phyloP scores from a whole-genome alignment of 345 rosid genomes.

The Eucalyptus tenuipes region DNA sequence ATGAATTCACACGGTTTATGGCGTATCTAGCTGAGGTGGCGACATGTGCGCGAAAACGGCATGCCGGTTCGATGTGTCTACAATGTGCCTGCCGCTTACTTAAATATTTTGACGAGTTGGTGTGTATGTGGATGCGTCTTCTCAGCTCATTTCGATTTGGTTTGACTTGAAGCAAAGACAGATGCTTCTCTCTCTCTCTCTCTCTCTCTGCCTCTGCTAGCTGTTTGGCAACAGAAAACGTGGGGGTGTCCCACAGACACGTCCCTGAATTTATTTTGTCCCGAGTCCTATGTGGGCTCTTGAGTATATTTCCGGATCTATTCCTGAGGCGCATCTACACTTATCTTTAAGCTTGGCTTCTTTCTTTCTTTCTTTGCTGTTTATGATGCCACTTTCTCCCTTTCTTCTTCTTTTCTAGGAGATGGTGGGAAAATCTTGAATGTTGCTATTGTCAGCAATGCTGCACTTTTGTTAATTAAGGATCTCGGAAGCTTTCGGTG shows the following conservation, averaged over 20 bases:
- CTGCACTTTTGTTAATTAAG: not conserved
- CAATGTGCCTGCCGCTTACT: not conserved
- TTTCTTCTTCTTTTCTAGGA: not conserved
- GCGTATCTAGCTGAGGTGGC: not conserved
- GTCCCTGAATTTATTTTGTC: not conserved
- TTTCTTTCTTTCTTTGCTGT: not conserved
- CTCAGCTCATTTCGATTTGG: not conserved
- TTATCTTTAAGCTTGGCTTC: not conserved
- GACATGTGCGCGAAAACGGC: not conserved
- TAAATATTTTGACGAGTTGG: not conserved
- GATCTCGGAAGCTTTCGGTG: not conserved
- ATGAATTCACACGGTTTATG: not conserved
- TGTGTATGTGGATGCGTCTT: not conserved
- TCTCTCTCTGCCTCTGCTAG: not conserved
- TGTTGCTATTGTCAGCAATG: not conserved
- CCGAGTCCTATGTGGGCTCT: not conserved
- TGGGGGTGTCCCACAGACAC: constrained; percentile 21
- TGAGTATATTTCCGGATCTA: not conserved
- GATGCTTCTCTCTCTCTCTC: not conserved
- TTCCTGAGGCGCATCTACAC: not conserved
- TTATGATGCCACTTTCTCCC: not conserved
- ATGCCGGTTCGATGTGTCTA: not conserved
- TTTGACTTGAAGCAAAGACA: not conserved
- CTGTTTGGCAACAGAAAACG: constrained; percentile 8
- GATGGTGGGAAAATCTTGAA: not conserved